Evolutionary conservation across 129 eudicot genomes (phyloP).

Genomic region (Smallanthus sonchifolius): DNA sequence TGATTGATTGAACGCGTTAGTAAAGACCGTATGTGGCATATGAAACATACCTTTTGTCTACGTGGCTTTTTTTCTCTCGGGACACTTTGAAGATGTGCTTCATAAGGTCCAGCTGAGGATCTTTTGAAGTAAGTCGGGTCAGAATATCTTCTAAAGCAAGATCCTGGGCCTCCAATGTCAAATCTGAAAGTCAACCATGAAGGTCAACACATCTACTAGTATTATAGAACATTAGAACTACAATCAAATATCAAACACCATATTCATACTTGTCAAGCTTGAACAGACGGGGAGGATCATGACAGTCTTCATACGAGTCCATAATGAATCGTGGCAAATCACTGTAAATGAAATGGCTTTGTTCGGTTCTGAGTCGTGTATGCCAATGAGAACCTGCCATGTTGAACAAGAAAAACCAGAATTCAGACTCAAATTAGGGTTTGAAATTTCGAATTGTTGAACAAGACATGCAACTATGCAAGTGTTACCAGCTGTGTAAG

Average conservation of each 20-base stretch:
- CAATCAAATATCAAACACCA: not conserved
- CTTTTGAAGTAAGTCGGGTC: conserved; percentile 90
- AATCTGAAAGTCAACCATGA: conserved; percentile 52
- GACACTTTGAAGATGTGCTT: conserved; percentile 36
- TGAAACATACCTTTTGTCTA: conserved; percentile 52
- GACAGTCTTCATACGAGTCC: conserved; percentile 86
- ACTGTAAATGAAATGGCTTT: conserved; percentile 76
- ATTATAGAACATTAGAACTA: not conserved
- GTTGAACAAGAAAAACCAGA: too few species aligned
- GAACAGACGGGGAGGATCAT: conserved; percentile 75
- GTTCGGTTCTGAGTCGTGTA: conserved; percentile 51
- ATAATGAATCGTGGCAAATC: conserved; percentile 83
- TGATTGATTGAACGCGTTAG: not conserved
- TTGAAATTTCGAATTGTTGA: not conserved
- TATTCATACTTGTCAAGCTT: conserved; percentile 78
- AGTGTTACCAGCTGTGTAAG: conserved; percentile 81
- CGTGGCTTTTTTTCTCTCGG: conserved; percentile 61
- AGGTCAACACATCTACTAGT: conserved; percentile 10
- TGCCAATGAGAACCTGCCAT: conserved; percentile 88
- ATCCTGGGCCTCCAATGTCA: conserved; percentile 94
- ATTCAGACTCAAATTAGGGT: not conserved
- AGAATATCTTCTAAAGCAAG: conserved; percentile 92
- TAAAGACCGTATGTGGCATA: not conserved
- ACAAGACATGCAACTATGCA: not conserved
- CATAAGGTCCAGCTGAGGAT: conserved; percentile 60